Evolutionary conservation across 2,329 filamentous ascomycete genomes (phyloP).

Genomic region (Chaetomiaceae sp.): DNA sequence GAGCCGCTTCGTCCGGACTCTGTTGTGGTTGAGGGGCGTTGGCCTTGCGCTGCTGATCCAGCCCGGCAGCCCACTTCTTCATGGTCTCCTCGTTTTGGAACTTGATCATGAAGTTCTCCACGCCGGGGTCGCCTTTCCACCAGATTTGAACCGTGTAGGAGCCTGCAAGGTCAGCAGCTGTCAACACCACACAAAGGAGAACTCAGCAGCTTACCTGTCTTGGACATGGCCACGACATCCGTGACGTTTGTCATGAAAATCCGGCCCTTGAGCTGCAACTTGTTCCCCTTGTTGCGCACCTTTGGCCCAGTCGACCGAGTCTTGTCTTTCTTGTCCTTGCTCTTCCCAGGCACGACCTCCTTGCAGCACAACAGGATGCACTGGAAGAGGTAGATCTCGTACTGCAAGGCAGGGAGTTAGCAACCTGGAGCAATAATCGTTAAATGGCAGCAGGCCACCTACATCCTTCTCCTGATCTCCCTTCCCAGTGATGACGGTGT

Average conservation of each 20-base stretch:
- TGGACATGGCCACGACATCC: conserved; percentile 81
- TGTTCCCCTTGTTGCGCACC: conserved; percentile 62
- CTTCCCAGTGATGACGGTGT: conserved; percentile 84
- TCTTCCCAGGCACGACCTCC: conserved; percentile 81
- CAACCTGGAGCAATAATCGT: background rate
- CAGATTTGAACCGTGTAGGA: conserved; percentile 96
- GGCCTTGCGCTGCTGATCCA: conserved; percentile 71
- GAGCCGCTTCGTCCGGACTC: conserved; percentile 44
- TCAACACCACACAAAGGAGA: background rate
- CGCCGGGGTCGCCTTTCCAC: conserved; percentile 94
- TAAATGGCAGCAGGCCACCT: conserved; percentile 31
- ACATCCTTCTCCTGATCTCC: conserved; percentile 87
- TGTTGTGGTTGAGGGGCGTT: conserved; percentile 46
- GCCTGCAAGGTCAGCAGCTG: conserved; percentile 50
- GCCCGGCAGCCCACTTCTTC: conserved; percentile 82
- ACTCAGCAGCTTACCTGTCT: conserved; percentile 62
- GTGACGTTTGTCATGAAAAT: conserved; percentile 99
- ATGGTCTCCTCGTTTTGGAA: conserved; percentile 88
- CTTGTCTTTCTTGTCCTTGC: conserved; percentile 70
- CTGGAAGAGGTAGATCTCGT: conserved; percentile 96
- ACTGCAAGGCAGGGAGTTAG: conserved; percentile 49
- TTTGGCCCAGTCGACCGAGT: conserved; percentile 54
- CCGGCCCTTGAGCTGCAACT: conserved; percentile 88
- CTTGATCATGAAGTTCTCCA: conserved; percentile 94
- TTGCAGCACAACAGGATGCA: conserved; percentile 96